These are phyloP conservation scores for Mortierella sp. DNA, from an alignment of 371 early-diverging fungal genomes.

Conservation along the genomic window DNA sequence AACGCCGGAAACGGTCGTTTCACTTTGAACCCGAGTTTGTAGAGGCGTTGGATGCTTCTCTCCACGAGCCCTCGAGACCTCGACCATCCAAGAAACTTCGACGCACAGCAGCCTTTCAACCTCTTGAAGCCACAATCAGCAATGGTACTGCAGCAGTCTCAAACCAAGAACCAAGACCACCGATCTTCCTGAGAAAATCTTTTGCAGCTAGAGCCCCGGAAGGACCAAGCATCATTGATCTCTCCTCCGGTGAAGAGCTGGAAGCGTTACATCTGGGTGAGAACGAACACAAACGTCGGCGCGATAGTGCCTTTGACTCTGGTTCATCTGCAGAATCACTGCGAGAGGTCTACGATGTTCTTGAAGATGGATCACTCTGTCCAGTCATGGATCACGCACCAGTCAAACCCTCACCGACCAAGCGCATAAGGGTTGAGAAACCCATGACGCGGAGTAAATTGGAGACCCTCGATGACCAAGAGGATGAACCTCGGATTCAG, in stretches of 20 bases:
- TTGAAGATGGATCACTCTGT: slow-evolving; percentile 36
- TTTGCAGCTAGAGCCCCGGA: background rate
- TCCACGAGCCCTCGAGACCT: slow-evolving; percentile 19
- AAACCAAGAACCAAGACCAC: background rate
- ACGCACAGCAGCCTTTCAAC: background rate
- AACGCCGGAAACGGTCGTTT: slow-evolving; percentile 16
- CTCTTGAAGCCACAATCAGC: background rate
- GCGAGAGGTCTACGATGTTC: slow-evolving; percentile 45
- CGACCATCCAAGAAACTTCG: slow-evolving; percentile 9
- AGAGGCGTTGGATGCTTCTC: slow-evolving; percentile 21
- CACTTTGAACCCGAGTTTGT: slow-evolving; percentile 37
- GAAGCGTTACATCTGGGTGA: slow-evolving; percentile 33
- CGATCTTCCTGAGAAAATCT: background rate
- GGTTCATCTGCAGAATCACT: slow-evolving; percentile 18
- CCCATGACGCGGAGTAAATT: background rate
- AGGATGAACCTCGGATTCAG: background rate
- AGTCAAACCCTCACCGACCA: slow-evolving; percentile 28
- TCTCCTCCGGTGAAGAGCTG: slow-evolving; percentile 45
- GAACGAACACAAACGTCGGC: slow-evolving; percentile 46
- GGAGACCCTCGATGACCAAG: slow-evolving; percentile 4
- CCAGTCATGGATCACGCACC: slow-evolving; percentile 44
- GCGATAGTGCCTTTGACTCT: slow-evolving; percentile 14
- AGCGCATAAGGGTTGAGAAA: slow-evolving; percentile 13
- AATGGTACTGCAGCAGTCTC: background rate
- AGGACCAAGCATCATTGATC: slow-evolving; percentile 28